Evolutionary conservation across 192 early-diverging fungal species (phyloP), one percentile per base, ranked within the genome.

Genomic region (Entomortierella chlamydospora): DNA sequence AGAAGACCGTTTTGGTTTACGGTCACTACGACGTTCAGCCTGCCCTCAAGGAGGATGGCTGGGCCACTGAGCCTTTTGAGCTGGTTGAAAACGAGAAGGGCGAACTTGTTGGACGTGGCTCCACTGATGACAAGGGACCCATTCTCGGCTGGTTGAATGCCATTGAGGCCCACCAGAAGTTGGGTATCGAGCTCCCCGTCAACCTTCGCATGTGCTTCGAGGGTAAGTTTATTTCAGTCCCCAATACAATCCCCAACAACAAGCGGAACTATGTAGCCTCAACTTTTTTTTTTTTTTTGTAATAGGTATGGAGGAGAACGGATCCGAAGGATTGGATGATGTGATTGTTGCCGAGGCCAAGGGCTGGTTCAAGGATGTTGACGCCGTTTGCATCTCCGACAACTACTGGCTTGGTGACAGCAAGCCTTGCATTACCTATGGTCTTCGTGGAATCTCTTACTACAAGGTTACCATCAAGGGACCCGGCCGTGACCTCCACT

Each of bases 1-100:
- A 99, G 91, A 96, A 96, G 89, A 99, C 96, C 23, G 91, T 98
- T 58, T 87, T 96, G 42, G 95, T 99, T 63, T 98, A 98, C 84
- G 96, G 97, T 20, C 97, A 99, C 85, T 98, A 98, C 84, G 97
- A 99, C 79, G 97, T 99, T 47, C 98, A 99, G 87, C 98, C 98
- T 47, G 94, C 93, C 54, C 83, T 94, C 61, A 79, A 88, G 57
- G 89, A 89, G 70, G 93, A 95, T 73, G 93, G 96, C 5, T 99
- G 98, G 98, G 90, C 84, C 66, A 93, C 91, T 20, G 94, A 98
- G 70, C 98, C 98, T 34, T 99, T 94, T 73, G 90, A 88, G 42
- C 82, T 99, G 69, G 84, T 91, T 10, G 96, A 98, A 85, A 92
- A 92, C 68, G 90, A 90, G 47, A 86, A 95, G 69, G 92, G 93